A percentile compares a stretch with the other conserved stretches of the same genome.
Conservation (phyloP, 371 early-diverging fungal genomes). For the Synchytrium microbalum region DNA sequence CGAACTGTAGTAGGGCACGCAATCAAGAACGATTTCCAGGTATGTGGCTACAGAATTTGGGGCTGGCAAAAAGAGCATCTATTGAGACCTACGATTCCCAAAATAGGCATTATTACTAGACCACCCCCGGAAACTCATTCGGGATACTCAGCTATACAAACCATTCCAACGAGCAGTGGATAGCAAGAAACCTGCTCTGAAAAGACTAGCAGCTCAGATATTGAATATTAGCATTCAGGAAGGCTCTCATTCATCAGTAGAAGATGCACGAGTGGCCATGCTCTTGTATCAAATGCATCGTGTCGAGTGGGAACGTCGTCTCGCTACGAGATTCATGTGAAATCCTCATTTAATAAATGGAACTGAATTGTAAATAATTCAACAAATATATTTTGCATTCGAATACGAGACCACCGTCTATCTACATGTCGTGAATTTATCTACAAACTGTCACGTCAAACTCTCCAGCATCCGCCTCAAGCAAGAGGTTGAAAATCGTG, state of each 20-base stretch:
- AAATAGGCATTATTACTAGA: slow-evolving; percentile 51
- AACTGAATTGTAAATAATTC: too few relatives aligned
- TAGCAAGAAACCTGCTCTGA: slow-evolving; percentile 65
- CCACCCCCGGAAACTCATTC: slow-evolving; percentile 67
- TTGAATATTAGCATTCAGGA: slow-evolving; percentile 74
- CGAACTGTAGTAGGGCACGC: slow-evolving; percentile 88
- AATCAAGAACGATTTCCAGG: slow-evolving; percentile 74
- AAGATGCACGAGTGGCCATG: slow-evolving; percentile 89
- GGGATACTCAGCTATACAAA: slow-evolving; percentile 77
- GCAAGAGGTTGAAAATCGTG: too few relatives aligned
- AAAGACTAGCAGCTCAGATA: slow-evolving; percentile 62
- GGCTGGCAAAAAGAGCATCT: slow-evolving; percentile 6
- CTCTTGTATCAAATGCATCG: slow-evolving; percentile 73
- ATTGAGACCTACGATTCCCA: not conserved
- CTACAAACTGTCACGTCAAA: too few relatives aligned
- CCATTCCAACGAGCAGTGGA: slow-evolving; percentile 61
- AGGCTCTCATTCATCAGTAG: slow-evolving; percentile 86
- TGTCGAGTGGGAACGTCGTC: slow-evolving; percentile 65
- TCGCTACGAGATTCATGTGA: not conserved
- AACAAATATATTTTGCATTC: too few relatives aligned
- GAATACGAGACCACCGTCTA: too few relatives aligned
- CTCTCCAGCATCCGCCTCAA: too few relatives aligned
- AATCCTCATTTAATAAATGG: too few relatives aligned
- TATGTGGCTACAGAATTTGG: not conserved
- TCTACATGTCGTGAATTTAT: too few relatives aligned